Evolutionary conservation across 1,284 basidiomycete genomes (phyloP).

Genomic region (Rhodotorula sp.): DNA sequence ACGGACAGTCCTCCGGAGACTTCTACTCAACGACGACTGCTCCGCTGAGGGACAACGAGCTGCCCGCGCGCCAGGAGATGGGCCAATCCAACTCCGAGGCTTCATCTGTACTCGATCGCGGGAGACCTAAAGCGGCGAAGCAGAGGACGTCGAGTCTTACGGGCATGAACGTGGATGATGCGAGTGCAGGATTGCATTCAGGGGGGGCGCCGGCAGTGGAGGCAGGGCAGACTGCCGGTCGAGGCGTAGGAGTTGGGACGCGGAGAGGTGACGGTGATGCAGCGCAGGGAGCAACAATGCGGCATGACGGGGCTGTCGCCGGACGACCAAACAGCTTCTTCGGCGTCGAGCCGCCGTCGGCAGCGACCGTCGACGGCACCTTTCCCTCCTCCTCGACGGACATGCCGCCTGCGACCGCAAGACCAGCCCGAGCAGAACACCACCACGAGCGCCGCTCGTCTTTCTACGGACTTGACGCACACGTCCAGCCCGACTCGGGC

Average conservation of each 20-base stretch:
- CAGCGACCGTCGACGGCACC: neutral
- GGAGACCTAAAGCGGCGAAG: conserved; percentile 4
- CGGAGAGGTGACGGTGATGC: neutral
- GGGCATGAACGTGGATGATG: neutral
- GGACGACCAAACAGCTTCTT: conserved; percentile 8
- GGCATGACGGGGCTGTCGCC: neutral
- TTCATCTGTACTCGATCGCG: conserved; percentile 14
- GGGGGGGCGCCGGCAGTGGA: no score
- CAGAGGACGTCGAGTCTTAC: conserved; percentile 21
- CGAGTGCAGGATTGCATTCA: no score
- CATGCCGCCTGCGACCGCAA: neutral
- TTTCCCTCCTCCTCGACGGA: neutral
- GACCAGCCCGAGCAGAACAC: neutral
- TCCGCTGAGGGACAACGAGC: conserved; percentile 12
- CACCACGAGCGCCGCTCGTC: conserved; percentile 14
- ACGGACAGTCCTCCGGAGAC: neutral
- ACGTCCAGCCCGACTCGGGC: neutral
- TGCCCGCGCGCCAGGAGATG: neutral
- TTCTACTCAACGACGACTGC: conserved; percentile 32
- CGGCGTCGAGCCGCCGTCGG: conserved; percentile 2
- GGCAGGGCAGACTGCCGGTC: no score
- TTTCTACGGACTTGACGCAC: conserved; percentile 33
- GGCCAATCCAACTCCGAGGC: conserved; percentile 1
- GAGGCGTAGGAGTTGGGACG: neutral
- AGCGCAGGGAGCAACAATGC: neutral